phyloP scores from a whole-genome alignment of 495 filamentous ascomycete species.

The Talaromyces stipitatus region DNA sequence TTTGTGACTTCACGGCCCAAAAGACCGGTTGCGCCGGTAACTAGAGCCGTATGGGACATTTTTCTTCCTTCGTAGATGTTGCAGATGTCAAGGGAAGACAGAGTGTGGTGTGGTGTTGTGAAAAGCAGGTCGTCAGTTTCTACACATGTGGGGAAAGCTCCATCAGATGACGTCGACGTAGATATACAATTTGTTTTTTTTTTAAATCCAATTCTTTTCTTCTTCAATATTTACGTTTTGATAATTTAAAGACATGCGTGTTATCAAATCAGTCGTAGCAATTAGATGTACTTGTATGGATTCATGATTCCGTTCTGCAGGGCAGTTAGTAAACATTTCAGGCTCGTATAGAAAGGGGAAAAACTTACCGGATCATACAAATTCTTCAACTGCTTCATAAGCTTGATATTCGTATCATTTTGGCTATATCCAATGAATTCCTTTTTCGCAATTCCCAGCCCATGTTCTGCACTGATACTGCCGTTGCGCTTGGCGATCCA shows the following conservation, averaged over 20 bases:
- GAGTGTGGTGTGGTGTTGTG: background rate
- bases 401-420: slow-evolving; percentile 69
- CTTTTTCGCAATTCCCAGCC: slow-evolving; percentile 89
- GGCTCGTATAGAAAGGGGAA: background rate
- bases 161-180: background rate
- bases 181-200: background rate
- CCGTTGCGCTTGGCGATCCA: slow-evolving; percentile 84
- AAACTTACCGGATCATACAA: slow-evolving; percentile 82
- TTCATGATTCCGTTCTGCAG: slow-evolving; percentile 87
- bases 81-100: background rate
- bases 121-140: background rate
- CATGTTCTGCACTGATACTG: slow-evolving; percentile 95
- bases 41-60: slow-evolving; percentile 58
- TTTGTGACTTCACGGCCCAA: slow-evolving; percentile 75
- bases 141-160: background rate
- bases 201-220: background rate
- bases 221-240: background rate
- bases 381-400: slow-evolving; percentile 93
- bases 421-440: slow-evolving; percentile 89
- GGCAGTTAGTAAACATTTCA: slow-evolving; percentile 15
- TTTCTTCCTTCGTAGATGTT: background rate
- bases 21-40: slow-evolving; percentile 82
- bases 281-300: slow-evolving; percentile 77
- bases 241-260: no score
- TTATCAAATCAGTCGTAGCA: background rate